Conservation (phyloP, 2,329 filamentous ascomycete genomes). For the Aspergillus amoenus region DNA sequence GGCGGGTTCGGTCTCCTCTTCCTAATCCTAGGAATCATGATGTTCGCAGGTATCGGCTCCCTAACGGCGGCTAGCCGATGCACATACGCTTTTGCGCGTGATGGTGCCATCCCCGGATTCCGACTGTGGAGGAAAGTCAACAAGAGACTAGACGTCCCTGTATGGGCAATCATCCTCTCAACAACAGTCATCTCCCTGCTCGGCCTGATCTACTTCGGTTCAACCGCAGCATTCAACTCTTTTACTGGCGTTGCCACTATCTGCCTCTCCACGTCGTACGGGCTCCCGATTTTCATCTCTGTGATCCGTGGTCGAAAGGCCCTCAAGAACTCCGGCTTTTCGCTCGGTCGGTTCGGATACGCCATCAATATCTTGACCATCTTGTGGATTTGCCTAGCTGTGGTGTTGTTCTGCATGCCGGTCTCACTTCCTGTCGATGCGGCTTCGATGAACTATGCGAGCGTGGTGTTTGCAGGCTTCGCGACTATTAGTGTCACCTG, state of each 20-base stretch:
- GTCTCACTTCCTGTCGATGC: slow-evolving; percentile 59
- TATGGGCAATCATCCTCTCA: slow-evolving; percentile 68
- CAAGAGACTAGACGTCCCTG: slow-evolving; percentile 64
- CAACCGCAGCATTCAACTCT: slow-evolving; percentile 72
- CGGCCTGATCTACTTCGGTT: slow-evolving; percentile 77
- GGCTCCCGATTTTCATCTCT: slow-evolving; percentile 71
- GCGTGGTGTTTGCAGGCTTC: slow-evolving; percentile 65
- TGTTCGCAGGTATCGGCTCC: slow-evolving; percentile 74
- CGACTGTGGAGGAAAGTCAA: slow-evolving; percentile 66
- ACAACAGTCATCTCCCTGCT: slow-evolving; percentile 68
- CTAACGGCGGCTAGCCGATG: slow-evolving; percentile 72
- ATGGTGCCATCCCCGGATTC: slow-evolving; percentile 71
- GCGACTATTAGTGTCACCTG: slow-evolving; percentile 59
- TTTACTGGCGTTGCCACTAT: slow-evolving; percentile 81
- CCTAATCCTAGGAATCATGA: slow-evolving; percentile 71
- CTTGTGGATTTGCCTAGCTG: slow-evolving; percentile 68
- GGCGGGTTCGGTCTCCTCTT: slow-evolving; percentile 76
- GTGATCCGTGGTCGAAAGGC: slow-evolving; percentile 65
- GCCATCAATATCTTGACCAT: slow-evolving; percentile 67
- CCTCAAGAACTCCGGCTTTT: slow-evolving; percentile 65
- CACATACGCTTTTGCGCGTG: slow-evolving; percentile 73
- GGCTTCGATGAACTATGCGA: slow-evolving; percentile 65
- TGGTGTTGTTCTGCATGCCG: slow-evolving; percentile 76
- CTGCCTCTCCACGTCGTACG: slow-evolving; percentile 73
- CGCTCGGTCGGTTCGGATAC: slow-evolving; percentile 67